A percentile compares a stretch with the other conserved stretches of the same genome.
These are phyloP conservation scores for Lentinus tigrinus DNA, from an alignment of 768 basidiomycete genomes.

Conservation along the genomic window DNA sequence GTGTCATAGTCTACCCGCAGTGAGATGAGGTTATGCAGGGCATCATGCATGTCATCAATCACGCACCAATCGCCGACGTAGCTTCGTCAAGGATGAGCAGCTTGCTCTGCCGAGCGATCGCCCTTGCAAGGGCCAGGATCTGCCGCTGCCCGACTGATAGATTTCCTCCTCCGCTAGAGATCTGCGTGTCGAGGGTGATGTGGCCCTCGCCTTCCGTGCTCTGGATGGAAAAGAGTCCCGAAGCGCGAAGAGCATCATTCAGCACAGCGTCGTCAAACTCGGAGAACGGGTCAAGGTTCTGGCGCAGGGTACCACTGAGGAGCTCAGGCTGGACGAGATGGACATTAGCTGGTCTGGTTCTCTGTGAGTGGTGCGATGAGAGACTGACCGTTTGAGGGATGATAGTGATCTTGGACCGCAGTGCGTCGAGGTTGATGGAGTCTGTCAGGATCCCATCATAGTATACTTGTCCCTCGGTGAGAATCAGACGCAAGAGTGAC, in stretches of 20 bases:
- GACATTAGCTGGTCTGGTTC: background rate
- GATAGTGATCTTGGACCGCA: constrained; percentile 55
- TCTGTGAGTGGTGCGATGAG: background rate
- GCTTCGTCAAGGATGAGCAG: constrained; percentile 59
- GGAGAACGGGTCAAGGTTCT: constrained; percentile 59
- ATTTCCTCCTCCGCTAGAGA: constrained; percentile 44
- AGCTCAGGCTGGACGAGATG: constrained; percentile 40
- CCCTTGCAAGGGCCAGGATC: constrained; percentile 56
- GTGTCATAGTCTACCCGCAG: constrained; percentile 38
- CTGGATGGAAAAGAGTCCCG: constrained; percentile 47
- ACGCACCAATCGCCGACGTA: constrained; percentile 43
- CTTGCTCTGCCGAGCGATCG: constrained; percentile 54
- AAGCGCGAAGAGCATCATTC: constrained; percentile 48
- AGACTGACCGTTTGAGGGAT: constrained; percentile 53
- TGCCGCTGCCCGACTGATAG: constrained; percentile 59
- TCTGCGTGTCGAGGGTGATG: constrained; percentile 43
- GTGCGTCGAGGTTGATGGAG: constrained; percentile 49
- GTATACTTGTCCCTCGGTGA: constrained; percentile 49
- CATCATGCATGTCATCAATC: background rate
- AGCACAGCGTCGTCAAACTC: constrained; percentile 51
- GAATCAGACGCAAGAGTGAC: constrained; percentile 54
- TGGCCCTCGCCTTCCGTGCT: constrained; percentile 35
- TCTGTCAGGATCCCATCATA: constrained; percentile 49
- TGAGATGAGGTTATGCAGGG: background rate
- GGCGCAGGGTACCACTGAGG: constrained; percentile 52